These are phyloP conservation scores for Pleurotus platypus DNA, from an alignment of 768 basidiomycete species.

Conservation along the genomic window DNA sequence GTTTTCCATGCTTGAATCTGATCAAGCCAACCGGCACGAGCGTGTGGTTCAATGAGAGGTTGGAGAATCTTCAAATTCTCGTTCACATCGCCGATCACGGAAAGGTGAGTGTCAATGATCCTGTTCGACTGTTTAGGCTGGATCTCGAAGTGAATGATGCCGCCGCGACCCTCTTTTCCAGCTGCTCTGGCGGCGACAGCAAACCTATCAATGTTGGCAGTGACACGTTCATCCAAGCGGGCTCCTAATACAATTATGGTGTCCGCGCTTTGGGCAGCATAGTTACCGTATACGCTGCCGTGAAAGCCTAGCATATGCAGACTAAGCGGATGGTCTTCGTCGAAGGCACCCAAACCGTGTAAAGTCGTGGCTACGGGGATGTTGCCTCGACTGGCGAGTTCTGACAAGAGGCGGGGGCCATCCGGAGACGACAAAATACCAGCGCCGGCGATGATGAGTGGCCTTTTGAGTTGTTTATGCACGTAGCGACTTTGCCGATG, in stretches of 20 bases:
- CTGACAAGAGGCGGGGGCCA: conserved; percentile 77
- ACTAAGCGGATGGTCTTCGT: conserved; percentile 81
- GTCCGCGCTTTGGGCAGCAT: conserved; percentile 96
- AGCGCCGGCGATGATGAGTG: conserved; percentile 92
- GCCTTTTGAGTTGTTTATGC: conserved; percentile 93
- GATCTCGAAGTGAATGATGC: conserved; percentile 99
- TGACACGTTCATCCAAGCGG: conserved; percentile 97
- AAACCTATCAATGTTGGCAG: conserved; percentile 83
- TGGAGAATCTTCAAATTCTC: conserved; percentile 79
- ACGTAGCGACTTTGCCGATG: conserved; percentile 77
- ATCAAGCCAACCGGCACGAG: conserved; percentile 77
- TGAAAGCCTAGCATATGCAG: conserved; percentile 99
- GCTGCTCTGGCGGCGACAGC: conserved; percentile 90
- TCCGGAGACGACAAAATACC: conserved; percentile 80
- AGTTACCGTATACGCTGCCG: conserved; percentile 93
- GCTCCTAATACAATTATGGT: conserved; percentile 96
- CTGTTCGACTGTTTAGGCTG: conserved; percentile 99
- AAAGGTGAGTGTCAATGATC: conserved; percentile 90
- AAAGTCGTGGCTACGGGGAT: conserved; percentile 97
- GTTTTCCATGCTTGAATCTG: conserved; percentile 84
- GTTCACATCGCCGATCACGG: conserved; percentile 91
- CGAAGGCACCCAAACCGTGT: conserved; percentile 93
- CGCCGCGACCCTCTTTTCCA: conserved; percentile 80
- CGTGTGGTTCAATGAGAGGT: conserved; percentile 62
- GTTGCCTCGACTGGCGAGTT: conserved; percentile 79